Evolutionary conservation across 1,284 basidiomycete species (phyloP), one percentile per base, ranked within the genome.

Genomic region (Ceratobasidium sp.): DNA sequence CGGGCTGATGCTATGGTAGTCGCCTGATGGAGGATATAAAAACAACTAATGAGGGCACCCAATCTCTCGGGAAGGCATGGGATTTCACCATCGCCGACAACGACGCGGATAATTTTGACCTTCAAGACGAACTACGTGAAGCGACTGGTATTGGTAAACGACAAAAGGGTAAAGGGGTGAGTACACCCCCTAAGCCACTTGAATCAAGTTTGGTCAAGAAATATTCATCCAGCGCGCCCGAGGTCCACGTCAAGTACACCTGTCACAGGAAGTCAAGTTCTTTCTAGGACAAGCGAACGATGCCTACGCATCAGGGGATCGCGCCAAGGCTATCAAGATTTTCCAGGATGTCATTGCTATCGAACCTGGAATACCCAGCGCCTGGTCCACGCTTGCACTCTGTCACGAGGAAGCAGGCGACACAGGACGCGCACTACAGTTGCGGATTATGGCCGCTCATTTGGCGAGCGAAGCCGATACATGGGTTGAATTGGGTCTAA

Each of bases 331-430:
- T 0, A 90, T 95, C 43, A 86, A 88, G 27, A 87, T 91, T 56
- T 93, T 96, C 86, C 90, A 93, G 80, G 94, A 98, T 80, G 93
- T 98, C 77, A 95, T 98, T 74, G 89, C 94, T 9, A 95, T 96
- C 74, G 96, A 98, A 81, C 95, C 96, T 1, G 89, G 92, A 41
- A 92, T 95, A 9, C 86, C 87, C 4, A 83, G 89, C 3, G 94
- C 87, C 0, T 89, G 87, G 87, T 83, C 82, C 39, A 85, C 85
- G 0, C 82, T 88, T 5, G 84, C 84, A 2, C 79, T 81, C 22
- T 82, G 83, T 72, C 83, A 84, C 73, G 78, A 80, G 7, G 83
- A 85, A 84, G 96, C 0, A 98, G 96, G 96, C 88, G 88, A 96
- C 74, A 80, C 83, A 2, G 86, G 91, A 69, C 92, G 91, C 77